phyloP scores from a whole-genome alignment of 305 asterid species.

The Fraxinus sp. region DNA sequence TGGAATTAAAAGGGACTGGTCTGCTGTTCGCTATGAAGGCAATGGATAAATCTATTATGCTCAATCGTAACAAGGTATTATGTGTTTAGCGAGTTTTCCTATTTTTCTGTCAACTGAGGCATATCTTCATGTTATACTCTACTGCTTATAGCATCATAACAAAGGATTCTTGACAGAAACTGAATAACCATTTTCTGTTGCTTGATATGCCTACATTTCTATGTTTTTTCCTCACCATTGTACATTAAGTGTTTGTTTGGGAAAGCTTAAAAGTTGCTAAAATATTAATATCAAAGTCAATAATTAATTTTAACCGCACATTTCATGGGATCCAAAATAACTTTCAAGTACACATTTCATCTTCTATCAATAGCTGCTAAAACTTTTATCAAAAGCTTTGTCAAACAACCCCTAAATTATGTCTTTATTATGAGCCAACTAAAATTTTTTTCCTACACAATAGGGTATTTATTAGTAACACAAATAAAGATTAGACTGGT shows the following conservation, averaged over 20 bases:
- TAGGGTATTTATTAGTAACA: not conserved
- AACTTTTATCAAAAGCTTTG: too few relatives aligned
- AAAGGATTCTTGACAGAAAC: not conserved
- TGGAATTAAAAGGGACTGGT: conserved; percentile 76
- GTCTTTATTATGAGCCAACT: not conserved
- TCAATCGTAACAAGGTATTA: conserved; percentile 87
- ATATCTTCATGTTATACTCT: not conserved
- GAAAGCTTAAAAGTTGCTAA: not conserved
- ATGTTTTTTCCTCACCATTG: not conserved
- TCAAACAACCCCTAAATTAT: not conserved
- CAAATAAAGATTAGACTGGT: not conserved
- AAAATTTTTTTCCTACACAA: not conserved
- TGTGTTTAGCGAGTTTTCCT: not conserved
- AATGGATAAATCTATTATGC: conserved; percentile 92
- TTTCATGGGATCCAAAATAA: not conserved
- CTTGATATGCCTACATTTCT: not conserved
- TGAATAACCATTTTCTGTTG: not conserved
- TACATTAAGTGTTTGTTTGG: not conserved
- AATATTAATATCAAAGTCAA: not conserved
- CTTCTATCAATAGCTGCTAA: not conserved
- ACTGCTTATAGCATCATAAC: not conserved
- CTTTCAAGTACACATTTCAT: not conserved
- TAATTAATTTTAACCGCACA: not conserved
- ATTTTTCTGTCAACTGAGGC: not conserved
- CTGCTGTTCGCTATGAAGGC: conserved; percentile 95